Conservation (phyloP, 1,284 basidiomycete species). For the Papiliotrema nemorosa region DNA sequence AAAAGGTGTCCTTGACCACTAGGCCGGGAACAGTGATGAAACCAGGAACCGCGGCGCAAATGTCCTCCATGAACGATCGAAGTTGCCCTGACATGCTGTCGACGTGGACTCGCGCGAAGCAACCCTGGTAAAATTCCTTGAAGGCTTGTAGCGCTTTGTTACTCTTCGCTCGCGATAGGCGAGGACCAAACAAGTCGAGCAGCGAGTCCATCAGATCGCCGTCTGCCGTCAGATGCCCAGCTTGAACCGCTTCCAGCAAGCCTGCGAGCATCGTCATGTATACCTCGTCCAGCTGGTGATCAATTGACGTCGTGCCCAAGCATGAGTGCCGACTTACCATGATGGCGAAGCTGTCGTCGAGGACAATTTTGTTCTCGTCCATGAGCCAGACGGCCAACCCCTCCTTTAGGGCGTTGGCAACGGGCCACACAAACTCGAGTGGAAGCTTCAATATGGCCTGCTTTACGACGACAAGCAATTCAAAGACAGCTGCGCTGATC, state of each 20-base stretch:
- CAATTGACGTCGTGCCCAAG: too few species aligned
- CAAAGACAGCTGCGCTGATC: slow-evolving; percentile 22
- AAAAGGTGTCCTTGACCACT: slow-evolving; percentile 10
- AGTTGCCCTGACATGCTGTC: slow-evolving; percentile 32
- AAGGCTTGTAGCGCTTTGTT: slow-evolving; percentile 28
- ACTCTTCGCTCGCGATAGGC: slow-evolving; percentile 26
- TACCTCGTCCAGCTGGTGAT: slow-evolving; percentile 27
- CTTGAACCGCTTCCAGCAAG: slow-evolving; percentile 21
- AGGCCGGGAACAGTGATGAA: slow-evolving; percentile 34
- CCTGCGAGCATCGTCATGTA: slow-evolving; percentile 31
- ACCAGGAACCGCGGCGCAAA: slow-evolving; percentile 31
- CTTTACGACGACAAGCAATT: slow-evolving; percentile 19
- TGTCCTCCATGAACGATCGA: slow-evolving; percentile 28
- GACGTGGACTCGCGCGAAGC: slow-evolving; percentile 21
- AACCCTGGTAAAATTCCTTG: slow-evolving; percentile 34
- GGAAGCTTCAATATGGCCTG: slow-evolving; percentile 13
- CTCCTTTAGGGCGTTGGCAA: slow-evolving; percentile 12
- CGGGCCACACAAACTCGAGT: slow-evolving; percentile 13
- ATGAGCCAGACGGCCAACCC: slow-evolving; percentile 27
- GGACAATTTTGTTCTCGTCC: slow-evolving; percentile 14
- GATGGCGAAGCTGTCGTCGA: background rate
- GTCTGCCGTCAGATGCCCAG: slow-evolving; percentile 13
- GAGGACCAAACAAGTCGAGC: slow-evolving; percentile 35
- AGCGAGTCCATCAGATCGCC: slow-evolving; percentile 26
- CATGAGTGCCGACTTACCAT: slow-evolving; percentile 8